Percentiles rank a stretch among this genome's conserved stretches.
Conservation (phyloP, 2,329 filamentous ascomycete genomes). For the Penicillium freii region DNA sequence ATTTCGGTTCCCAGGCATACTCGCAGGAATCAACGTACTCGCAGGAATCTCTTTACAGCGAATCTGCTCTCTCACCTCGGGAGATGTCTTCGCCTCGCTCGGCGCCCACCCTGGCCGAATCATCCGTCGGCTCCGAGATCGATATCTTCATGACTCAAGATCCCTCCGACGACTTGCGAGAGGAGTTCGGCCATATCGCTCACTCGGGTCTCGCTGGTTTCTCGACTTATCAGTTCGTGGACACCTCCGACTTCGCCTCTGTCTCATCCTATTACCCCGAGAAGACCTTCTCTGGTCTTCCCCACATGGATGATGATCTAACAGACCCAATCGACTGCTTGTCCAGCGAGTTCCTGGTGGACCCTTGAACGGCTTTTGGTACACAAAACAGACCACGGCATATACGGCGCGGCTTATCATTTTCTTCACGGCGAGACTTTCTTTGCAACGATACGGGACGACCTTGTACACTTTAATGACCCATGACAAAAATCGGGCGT, state of each 20-base stretch:
- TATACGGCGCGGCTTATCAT: slow-evolving; percentile 14
- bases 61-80: slow-evolving; percentile 30
- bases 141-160: slow-evolving; percentile 44
- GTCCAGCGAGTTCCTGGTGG: slow-evolving; percentile 40
- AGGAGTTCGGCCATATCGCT: slow-evolving; percentile 33
- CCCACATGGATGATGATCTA: slow-evolving; percentile 33
- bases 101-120: slow-evolving; percentile 36
- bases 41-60: slow-evolving; percentile 32
- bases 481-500: slow-evolving; percentile 17
- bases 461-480: slow-evolving; percentile 27
- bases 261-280: slow-evolving; percentile 35
- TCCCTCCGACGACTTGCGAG: slow-evolving; percentile 27
- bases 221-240: slow-evolving; percentile 25
- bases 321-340: slow-evolving; percentile 41
- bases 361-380: slow-evolving; percentile 20
- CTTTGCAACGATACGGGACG: slow-evolving; percentile 22
- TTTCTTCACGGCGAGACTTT: slow-evolving; percentile 16
- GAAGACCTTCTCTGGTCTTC: slow-evolving; percentile 30
- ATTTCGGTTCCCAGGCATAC: slow-evolving; percentile 19
- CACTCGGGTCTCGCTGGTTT: slow-evolving; percentile 33
- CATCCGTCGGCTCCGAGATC: slow-evolving; percentile 38
- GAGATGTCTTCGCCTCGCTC: slow-evolving; percentile 39
- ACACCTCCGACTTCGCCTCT: slow-evolving; percentile 31
- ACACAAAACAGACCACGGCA: slow-evolving; percentile 9
- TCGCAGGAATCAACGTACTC: slow-evolving; percentile 26